Conservation (phyloP, 257 asterid genomes). For the Ehretia macrophylla region DNA sequence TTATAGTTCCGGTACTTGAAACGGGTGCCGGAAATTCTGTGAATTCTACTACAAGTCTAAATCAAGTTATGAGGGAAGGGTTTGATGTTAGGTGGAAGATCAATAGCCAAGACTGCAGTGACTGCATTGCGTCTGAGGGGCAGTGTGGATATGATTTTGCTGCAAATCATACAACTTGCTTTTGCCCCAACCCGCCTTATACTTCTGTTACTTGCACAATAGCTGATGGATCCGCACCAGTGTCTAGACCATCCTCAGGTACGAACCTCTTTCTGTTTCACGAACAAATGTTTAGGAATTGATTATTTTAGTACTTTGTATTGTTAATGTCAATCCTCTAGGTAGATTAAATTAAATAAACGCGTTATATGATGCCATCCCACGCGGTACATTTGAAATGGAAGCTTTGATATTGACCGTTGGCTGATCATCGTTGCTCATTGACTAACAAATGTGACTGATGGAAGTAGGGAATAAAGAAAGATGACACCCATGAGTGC, state of each 20-base stretch:
- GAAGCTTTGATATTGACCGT: no score
- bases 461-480: no score
- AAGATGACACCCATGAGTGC: no score
- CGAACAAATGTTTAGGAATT: no score
- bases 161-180: slow-evolving; percentile 37
- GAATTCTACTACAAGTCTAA: slow-evolving; percentile 21
- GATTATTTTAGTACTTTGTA: no score
- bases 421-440: no score
- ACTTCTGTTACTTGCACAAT: slow-evolving; percentile 28
- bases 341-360: no score
- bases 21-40: slow-evolving; percentile 10
- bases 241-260: slow-evolving; percentile 16
- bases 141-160: slow-evolving; percentile 43
- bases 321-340: no score
- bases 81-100: slow-evolving; percentile 53
- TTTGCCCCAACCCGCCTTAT: slow-evolving; percentile 47
- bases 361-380: no score
- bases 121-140: slow-evolving; percentile 44
- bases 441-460: no score
- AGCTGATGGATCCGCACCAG: slow-evolving; percentile 19
- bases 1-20: slow-evolving; percentile 38
- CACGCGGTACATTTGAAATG: no score
- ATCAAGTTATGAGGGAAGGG: slow-evolving; percentile 37
- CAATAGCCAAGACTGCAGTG: slow-evolving; percentile 34
- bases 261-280: not conserved